A percentile compares a stretch with the other conserved stretches of the same genome.
Conservation (phyloP, 2,329 filamentous ascomycete genomes). For the Verticillium dahliae region DNA sequence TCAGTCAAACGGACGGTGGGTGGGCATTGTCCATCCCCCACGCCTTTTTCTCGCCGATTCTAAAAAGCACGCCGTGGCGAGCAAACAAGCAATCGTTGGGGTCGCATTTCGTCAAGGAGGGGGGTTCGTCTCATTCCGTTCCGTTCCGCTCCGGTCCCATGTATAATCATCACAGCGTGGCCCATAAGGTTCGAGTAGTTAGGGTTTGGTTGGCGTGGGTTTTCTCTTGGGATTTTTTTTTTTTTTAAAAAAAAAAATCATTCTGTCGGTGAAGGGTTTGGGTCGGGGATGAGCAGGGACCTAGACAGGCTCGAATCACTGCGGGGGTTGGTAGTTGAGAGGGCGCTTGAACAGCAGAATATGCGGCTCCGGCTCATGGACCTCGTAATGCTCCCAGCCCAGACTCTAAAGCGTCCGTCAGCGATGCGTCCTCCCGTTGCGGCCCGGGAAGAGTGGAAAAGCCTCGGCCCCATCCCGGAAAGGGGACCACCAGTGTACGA, state of each 20-base stretch:
- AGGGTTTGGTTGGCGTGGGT: background rate
- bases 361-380: constrained; percentile 96
- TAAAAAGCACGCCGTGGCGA: background rate
- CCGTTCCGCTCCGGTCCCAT: background rate
- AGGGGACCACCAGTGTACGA: constrained; percentile 17
- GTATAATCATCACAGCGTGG: background rate
- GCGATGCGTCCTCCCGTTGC: background rate
- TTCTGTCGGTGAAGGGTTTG: background rate
- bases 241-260: background rate
- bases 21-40: background rate
- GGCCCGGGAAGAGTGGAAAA: too few species aligned
- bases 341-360: constrained; percentile 97
- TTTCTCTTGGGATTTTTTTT: background rate
- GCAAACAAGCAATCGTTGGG: background rate
- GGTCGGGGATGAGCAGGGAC: background rate
- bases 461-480: background rate
- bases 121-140: background rate
- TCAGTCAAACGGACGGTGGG: background rate
- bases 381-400: constrained; percentile 99
- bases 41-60: background rate
- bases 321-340: constrained; percentile 75
- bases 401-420: constrained; percentile 59
- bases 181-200: background rate
- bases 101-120: background rate
- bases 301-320: constrained; percentile 26